Base-by-base conservation (phyloP, 352 stramenopile genomes). In the Phytopythium aichiense region DNA sequence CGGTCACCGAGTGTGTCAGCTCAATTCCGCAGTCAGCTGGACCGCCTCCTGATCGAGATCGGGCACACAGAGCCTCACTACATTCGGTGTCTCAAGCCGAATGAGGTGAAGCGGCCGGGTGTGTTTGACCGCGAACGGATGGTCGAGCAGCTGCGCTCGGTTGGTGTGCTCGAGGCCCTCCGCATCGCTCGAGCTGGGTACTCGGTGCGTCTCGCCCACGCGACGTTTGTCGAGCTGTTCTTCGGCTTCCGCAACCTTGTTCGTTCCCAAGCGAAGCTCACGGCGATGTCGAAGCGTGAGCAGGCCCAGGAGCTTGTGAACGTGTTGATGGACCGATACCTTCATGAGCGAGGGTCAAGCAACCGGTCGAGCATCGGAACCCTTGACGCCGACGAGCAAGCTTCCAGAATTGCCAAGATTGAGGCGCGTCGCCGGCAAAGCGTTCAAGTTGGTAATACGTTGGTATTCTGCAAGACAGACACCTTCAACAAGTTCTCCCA, bases 31-130 rank as follows among this genome's bases (percentile, higher is more conserved):
- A 84, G 78, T 35, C 96, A 99, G 60, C 79, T 99, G 13, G 92
- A 98, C 49, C 75, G 86, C 15, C 81, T 99, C 7, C 96, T 98
- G 48, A 69, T 85, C 22, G 85, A 97, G 38, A 99, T 99, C 57
- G 93, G 97, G 35, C 76, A 80, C 52, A 99, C 97, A 0, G 80
- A 97, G 64, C 96, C 97, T 11, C 97, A 99, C 69, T 99, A 99
- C 68, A 95, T 99, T 64, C 95, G 98, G 42, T 99, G 98, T 67
- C 76, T 99, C 4, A 99, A 99, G 76, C 96, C 98, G 43, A 99
- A 99, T 66, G 95, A 99, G 72, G 58, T 88, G 2, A 92, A 92
- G 67, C 79, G 76, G 35, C 56, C 85, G 4, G 69, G 71, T 13
- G 65, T 79, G 22, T 91, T 94, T 31, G 72, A 93, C 65, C 81